Conservation (phyloP, 2,329 filamentous ascomycete genomes). For the Epicoccum nigrum region DNA sequence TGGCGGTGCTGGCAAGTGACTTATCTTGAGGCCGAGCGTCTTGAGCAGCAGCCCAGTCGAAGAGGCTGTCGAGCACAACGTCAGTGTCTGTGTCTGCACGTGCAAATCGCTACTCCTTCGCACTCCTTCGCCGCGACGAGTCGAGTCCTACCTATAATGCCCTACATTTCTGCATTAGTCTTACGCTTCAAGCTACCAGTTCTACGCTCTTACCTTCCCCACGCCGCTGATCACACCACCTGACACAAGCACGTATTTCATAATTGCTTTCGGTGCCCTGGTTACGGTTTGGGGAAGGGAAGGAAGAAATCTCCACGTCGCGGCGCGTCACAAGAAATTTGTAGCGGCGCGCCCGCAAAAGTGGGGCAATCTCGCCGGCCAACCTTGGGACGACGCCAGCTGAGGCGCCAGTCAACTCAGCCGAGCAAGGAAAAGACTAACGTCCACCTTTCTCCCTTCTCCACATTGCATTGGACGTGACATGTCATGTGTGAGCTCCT, state of each 20-base stretch:
- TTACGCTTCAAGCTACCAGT: constrained; percentile 9
- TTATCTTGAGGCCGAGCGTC: constrained; percentile 78
- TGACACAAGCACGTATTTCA: constrained; percentile 83
- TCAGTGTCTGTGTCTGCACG: constrained; percentile 18
- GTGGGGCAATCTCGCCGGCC: constrained; percentile 4
- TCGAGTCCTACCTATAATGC: constrained; percentile 65
- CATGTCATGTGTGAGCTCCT: too few relatives aligned
- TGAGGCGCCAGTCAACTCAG: constrained; percentile 10
- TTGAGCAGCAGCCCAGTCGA: constrained; percentile 78
- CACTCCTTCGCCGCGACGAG: neutral
- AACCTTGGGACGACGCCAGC: too few relatives aligned
- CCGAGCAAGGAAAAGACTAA: constrained; percentile 1
- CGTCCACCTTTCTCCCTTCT: constrained; percentile 2
- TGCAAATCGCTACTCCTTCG: neutral
- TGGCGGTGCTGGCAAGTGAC: constrained; percentile 47
- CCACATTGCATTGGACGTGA: too few relatives aligned
- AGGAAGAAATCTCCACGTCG: constrained; percentile 44
- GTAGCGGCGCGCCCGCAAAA: constrained; percentile 23
- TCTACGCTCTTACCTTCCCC: constrained; percentile 54
- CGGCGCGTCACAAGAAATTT: constrained; percentile 42
- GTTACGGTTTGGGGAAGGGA: constrained; percentile 50
- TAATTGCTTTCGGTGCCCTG: constrained; percentile 57
- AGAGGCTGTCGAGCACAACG: constrained; percentile 60
- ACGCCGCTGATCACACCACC: constrained; percentile 62
- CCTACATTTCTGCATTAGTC: constrained; percentile 52